Evolutionary conservation across 371 early-diverging fungal species (phyloP).

Genomic region (Rhizopus sp.): DNA sequence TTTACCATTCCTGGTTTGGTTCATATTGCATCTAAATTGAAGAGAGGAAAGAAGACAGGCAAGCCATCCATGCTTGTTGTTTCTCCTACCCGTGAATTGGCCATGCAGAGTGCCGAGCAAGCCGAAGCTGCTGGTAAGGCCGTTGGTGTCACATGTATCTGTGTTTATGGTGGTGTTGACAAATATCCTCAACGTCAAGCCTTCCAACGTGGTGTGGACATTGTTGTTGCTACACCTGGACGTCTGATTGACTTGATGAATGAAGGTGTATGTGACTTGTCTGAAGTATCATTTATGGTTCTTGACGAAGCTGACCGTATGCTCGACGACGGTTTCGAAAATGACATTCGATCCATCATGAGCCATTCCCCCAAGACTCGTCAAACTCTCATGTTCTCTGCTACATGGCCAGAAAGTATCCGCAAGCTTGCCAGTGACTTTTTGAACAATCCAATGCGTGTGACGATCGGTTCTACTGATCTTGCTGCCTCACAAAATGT

Average conservation of each 20-base stretch:
- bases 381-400: slow-evolving; percentile 90
- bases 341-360: slow-evolving; percentile 85
- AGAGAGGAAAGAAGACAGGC: slow-evolving; percentile 38
- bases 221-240: slow-evolving; percentile 96
- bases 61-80: slow-evolving; percentile 79
- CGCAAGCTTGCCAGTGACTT: slow-evolving; percentile 86
- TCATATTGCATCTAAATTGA: slow-evolving; percentile 58
- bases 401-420: slow-evolving; percentile 79
- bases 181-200: slow-evolving; percentile 64
- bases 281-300: slow-evolving; percentile 79
- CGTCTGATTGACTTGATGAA: slow-evolving; percentile 91
- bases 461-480: slow-evolving; percentile 93
- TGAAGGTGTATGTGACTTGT: slow-evolving; percentile 70
- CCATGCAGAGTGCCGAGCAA: slow-evolving; percentile 87
- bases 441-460: slow-evolving; percentile 82
- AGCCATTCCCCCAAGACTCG: slow-evolving; percentile 56
- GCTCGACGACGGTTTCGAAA: slow-evolving; percentile 92
- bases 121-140: slow-evolving; percentile 67
- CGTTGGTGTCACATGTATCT: slow-evolving; percentile 75
- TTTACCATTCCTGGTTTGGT: slow-evolving; percentile 94
- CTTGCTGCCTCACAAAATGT: slow-evolving; percentile 91
- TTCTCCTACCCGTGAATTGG: slow-evolving; percentile 96
- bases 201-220: slow-evolving; percentile 70
- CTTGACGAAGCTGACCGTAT: slow-evolving; percentile 97
- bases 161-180: slow-evolving; percentile 77